Conservation (phyloP, 1,284 basidiomycete genomes). For the Ceratobasidium sp. region DNA sequence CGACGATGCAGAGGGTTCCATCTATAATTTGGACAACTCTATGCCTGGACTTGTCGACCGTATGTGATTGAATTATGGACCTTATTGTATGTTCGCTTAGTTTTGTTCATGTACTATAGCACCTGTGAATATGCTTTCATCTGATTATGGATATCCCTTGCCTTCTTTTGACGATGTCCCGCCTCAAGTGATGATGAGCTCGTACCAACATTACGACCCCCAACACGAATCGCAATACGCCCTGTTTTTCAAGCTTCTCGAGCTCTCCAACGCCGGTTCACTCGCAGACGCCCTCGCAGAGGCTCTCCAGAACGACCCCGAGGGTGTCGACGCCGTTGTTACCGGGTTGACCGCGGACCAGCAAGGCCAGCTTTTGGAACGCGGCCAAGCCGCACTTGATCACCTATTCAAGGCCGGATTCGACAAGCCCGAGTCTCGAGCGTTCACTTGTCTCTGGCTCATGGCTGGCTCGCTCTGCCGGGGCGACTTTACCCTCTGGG, state of each 20-base stretch:
- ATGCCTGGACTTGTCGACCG: constrained; percentile 5
- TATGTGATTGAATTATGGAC: constrained; percentile 39
- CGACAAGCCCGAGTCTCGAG: neutral
- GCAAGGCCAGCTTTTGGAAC: neutral
- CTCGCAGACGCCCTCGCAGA: neutral
- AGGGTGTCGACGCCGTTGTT: neutral
- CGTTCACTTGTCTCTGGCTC: neutral
- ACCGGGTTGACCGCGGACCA: neutral
- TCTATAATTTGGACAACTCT: neutral
- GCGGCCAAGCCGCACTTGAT: neutral
- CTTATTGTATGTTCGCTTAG: constrained; percentile 24
- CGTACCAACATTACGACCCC: constrained; percentile 1
- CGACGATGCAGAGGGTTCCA: neutral
- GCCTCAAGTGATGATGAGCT: neutral
- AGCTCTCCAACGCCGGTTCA: neutral
- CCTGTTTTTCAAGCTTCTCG: neutral
- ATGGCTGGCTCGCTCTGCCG: neutral
- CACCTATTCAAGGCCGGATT: neutral
- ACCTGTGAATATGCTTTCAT: neutral
- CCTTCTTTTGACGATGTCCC: neutral
- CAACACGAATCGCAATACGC: neutral
- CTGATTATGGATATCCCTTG: neutral
- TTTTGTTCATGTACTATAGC: constrained; percentile 17
- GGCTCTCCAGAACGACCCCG: neutral
- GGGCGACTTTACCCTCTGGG: constrained; percentile 15